Evolutionary conservation across 257 asterid genomes (phyloP).

Genomic region (Lithospermum erythrorhizon): DNA sequence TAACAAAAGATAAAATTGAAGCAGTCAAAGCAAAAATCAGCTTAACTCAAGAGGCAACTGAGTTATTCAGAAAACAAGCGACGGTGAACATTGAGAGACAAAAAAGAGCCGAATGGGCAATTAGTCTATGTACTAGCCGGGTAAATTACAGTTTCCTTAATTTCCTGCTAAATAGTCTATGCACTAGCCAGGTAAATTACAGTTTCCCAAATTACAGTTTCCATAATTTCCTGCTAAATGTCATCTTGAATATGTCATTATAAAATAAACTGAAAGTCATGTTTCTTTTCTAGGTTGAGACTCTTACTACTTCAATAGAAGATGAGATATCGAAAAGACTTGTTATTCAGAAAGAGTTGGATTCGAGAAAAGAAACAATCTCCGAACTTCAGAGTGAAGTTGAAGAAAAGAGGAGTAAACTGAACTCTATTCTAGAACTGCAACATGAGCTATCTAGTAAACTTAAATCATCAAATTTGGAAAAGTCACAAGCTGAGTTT

Average conservation of each 20-base stretch:
- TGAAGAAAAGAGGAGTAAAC: conserved; percentile 36
- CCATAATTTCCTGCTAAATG: no score
- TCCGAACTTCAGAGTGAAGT: conserved; percentile 35
- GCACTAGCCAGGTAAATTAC: conserved; percentile 37
- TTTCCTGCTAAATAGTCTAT: conserved; percentile 18
- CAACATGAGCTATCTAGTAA: conserved; percentile 45
- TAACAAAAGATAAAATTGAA: conserved; percentile 26
- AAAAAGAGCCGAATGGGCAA: conserved; percentile 44
- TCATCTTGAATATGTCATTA: background rate
- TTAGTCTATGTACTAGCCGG: conserved; percentile 32
- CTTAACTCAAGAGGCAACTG: conserved; percentile 25
- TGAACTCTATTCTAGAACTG: conserved; percentile 39
- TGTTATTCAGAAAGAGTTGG: conserved; percentile 30
- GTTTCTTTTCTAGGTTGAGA: conserved; percentile 27
- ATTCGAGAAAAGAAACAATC: conserved; percentile 26
- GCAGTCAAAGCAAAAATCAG: conserved; percentile 22
- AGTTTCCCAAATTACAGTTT: background rate
- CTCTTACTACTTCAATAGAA: conserved; percentile 26
- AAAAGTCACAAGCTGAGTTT: conserved; percentile 30
- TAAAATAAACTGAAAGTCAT: background rate
- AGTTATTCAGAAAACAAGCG: conserved; percentile 25
- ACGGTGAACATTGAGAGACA: conserved; percentile 26
- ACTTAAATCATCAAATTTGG: conserved; percentile 34
- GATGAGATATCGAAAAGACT: conserved; percentile 25
- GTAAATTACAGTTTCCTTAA: conserved; percentile 19